Evolutionary conservation across 805 yeast genomes (phyloP).

Genomic region (Lachancea lanzarotensis): DNA sequence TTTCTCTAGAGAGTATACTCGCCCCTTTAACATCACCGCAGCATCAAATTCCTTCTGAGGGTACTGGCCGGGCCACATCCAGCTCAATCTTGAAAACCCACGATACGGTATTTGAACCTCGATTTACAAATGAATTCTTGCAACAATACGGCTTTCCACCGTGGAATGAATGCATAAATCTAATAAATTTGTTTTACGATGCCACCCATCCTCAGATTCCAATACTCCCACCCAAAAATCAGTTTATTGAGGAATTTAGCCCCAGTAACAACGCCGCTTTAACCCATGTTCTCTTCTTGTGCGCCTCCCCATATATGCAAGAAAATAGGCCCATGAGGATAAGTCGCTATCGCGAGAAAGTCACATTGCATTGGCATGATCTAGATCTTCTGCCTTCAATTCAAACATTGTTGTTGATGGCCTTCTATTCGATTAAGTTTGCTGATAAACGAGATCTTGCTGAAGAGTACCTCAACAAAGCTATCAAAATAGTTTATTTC

Average conservation of each 20-base stretch:
- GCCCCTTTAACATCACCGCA: background rate
- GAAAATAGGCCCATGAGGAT: background rate
- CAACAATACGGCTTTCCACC: conserved; percentile 4
- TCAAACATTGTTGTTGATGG: conserved; percentile 5
- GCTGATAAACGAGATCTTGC: background rate
- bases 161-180: background rate
- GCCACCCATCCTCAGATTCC: conserved; percentile 6
- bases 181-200: conserved; percentile 3
- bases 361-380: conserved; percentile 4
- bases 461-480: background rate
- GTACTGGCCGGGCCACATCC: background rate
- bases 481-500: background rate
- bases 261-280: conserved; percentile 5
- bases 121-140: conserved; percentile 1
- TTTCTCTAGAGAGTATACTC: background rate
- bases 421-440: background rate
- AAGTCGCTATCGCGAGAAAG: background rate
- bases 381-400: conserved; percentile 2
- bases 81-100: background rate
- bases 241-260: background rate
- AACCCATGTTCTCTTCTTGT: conserved; percentile 6
- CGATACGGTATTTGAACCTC: background rate
- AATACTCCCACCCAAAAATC: background rate
- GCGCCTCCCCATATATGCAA: conserved; percentile 4
- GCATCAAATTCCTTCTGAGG: background rate